Evolutionary conservation across 1,139 yeast species (phyloP).

Genomic region (Debaryomyces sp.): DNA sequence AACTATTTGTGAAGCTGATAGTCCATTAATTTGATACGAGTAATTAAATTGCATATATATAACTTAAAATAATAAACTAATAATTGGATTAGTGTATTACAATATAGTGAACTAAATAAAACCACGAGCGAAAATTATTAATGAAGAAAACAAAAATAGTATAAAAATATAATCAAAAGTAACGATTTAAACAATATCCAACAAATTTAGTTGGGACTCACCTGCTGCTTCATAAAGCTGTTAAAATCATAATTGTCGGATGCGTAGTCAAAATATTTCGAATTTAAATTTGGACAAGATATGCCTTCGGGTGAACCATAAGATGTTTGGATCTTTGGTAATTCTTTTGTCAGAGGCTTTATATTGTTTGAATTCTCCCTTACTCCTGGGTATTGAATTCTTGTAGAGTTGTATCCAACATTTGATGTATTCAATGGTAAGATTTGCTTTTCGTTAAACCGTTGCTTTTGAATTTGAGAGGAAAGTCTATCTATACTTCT

Average conservation of each 20-base stretch:
- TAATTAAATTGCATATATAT: background rate
- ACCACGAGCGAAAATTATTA: background rate
- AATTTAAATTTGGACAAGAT: background rate
- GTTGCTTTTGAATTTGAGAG: background rate
- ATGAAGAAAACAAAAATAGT: background rate
- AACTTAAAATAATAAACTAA: background rate
- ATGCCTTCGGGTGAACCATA: background rate
- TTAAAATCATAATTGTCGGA: slow-evolving; percentile 38
- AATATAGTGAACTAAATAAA: background rate
- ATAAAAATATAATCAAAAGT: background rate
- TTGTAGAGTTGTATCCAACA: slow-evolving; percentile 21
- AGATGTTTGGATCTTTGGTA: background rate
- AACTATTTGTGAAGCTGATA: slow-evolving; percentile 20
- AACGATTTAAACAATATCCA: background rate
- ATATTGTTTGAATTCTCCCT: slow-evolving; percentile 1
- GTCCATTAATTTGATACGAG: slow-evolving; percentile 9
- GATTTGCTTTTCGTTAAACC: background rate
- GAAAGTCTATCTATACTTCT: background rate
- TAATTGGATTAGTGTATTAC: background rate
- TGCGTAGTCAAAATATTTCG: slow-evolving; percentile 35
- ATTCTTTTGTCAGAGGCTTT: background rate
- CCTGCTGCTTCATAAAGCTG: slow-evolving; percentile 37
- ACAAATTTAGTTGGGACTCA: background rate
- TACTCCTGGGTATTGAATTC: slow-evolving; percentile 18
- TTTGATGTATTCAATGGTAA: slow-evolving; percentile 8